phyloP scores from a whole-genome alignment of 345 rosid species.

The Pelargonium nanum region DNA sequence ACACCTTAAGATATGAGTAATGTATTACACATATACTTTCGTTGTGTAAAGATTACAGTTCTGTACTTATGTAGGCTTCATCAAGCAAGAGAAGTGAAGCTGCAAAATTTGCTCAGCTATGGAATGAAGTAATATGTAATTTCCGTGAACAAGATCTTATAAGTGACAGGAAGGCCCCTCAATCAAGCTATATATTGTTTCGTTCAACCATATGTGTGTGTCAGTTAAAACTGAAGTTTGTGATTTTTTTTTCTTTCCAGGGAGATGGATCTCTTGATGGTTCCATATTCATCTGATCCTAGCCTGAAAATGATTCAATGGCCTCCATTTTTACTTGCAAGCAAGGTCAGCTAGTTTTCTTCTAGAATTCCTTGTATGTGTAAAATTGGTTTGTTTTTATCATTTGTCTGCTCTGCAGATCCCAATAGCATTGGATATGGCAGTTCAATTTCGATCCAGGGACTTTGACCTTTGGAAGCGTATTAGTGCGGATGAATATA shows the following conservation, averaged over 20 bases:
- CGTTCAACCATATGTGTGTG: constrained; percentile 5
- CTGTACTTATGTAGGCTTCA: constrained; percentile 42
- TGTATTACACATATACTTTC: not conserved
- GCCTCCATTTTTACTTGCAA: constrained; percentile 97
- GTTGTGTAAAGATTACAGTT: not conserved
- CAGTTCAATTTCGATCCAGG: constrained; percentile 64
- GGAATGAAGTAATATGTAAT: constrained; percentile 91
- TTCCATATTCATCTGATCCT: constrained; percentile 88
- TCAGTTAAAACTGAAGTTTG: constrained; percentile 9
- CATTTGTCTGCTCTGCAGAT: constrained; percentile 40
- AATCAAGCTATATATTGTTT: constrained; percentile 7
- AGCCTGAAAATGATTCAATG: constrained; percentile 90
- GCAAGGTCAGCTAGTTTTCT: constrained; percentile 57
- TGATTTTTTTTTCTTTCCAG: constrained; percentile 31
- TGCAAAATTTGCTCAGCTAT: constrained; percentile 93
- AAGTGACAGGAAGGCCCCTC: constrained; percentile 70
- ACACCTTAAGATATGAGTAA: not conserved
- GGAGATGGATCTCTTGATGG: constrained; percentile 94
- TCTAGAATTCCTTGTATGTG: constrained; percentile 5
- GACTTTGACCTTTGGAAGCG: constrained; percentile 96
- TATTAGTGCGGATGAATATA: constrained; percentile 84
- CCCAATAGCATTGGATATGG: constrained; percentile 93
- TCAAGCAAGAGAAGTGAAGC: constrained; percentile 93
- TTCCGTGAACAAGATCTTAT: constrained; percentile 98
- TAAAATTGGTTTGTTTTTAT: constrained; percentile 5